Percentiles rank a stretch among this genome's conserved stretches.
These are phyloP conservation scores for Crithidia thermophila DNA, from an alignment of 208 protist genomes.

Conservation along the genomic window DNA sequence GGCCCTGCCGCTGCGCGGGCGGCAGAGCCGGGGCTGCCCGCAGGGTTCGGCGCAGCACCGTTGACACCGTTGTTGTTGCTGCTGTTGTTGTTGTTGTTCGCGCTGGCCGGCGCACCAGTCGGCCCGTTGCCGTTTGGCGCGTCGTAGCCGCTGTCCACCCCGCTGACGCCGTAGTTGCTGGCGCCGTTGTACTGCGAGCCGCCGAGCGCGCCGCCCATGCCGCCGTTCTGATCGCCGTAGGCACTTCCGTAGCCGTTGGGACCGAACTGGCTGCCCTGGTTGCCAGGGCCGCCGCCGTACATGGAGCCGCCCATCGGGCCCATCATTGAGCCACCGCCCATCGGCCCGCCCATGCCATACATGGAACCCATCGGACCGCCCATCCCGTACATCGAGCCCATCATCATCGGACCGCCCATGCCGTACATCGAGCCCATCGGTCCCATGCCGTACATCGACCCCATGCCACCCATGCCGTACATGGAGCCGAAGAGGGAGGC, in stretches of 20 bases:
- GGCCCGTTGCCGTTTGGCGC: slow-evolving; percentile 9
- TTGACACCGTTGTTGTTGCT: background rate
- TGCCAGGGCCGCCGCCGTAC: slow-evolving; percentile 34
- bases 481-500: slow-evolving; percentile 40
- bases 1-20: no score
- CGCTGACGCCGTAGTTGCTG: slow-evolving; percentile 29
- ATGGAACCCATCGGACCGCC: slow-evolving; percentile 42
- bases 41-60: background rate
- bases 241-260: slow-evolving; percentile 32
- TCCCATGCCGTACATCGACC: slow-evolving; percentile 32
- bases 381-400: slow-evolving; percentile 43
- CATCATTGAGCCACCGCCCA: slow-evolving; percentile 7
- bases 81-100: background rate
- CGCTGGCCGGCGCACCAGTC: background rate
- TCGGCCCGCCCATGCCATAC: slow-evolving; percentile 41
- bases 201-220: slow-evolving; percentile 5
- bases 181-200: slow-evolving; percentile 19
- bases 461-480: slow-evolving; percentile 28
- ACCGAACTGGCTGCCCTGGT: slow-evolving; percentile 12
- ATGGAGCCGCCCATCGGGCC: slow-evolving; percentile 32
- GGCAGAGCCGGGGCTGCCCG: no score
- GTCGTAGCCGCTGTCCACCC: slow-evolving; percentile 1
- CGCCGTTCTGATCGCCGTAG: slow-evolving; percentile 27
- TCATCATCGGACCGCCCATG: slow-evolving; percentile 23
- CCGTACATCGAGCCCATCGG: slow-evolving; percentile 44